Percentiles rank a stretch among this genome's conserved stretches.
These are phyloP conservation scores for Diaporthe citriasiana DNA, from an alignment of 2,329 filamentous ascomycete genomes.

Conservation along the genomic window DNA sequence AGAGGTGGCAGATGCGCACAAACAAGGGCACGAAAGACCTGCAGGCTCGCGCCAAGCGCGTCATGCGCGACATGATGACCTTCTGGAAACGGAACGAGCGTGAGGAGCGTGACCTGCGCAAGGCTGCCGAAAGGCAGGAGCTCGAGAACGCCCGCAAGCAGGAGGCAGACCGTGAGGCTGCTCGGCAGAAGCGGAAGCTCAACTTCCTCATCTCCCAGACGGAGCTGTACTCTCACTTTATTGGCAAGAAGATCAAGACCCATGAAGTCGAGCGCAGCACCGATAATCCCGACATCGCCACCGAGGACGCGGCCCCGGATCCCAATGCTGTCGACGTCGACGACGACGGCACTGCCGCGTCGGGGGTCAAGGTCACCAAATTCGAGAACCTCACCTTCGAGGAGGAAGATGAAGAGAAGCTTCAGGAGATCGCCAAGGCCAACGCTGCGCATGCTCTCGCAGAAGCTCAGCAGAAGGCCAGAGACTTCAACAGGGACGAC, in stretches of 20 bases:
- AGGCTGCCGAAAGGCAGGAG: slow-evolving; percentile 95
- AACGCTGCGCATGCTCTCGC: slow-evolving; percentile 97
- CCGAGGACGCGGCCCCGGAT: slow-evolving; percentile 59
- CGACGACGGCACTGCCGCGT: slow-evolving; percentile 66
- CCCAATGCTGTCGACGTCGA: slow-evolving; percentile 62
- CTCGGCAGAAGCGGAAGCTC: slow-evolving; percentile 97
- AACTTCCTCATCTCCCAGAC: slow-evolving; percentile 99
- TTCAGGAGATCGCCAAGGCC: slow-evolving; percentile 88
- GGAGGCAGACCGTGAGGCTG: slow-evolving; percentile 96
- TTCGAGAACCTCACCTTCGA: slow-evolving; percentile 98
- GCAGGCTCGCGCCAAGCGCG: slow-evolving; percentile 94
- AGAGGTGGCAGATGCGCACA: slow-evolving; percentile 95
- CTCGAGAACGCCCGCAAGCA: slow-evolving; percentile 96
- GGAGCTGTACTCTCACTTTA: slow-evolving; percentile 98
- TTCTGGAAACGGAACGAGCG: slow-evolving; percentile 99
- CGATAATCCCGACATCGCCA: slow-evolving; percentile 80
- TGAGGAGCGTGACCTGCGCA: slow-evolving; percentile 93
- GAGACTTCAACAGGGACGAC: slow-evolving; percentile 87
- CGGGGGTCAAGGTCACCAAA: slow-evolving; percentile 81
- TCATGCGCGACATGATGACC: slow-evolving; percentile 99
- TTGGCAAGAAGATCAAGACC: slow-evolving; percentile 99
- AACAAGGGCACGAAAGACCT: slow-evolving; percentile 99
- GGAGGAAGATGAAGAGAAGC: slow-evolving; percentile 87
- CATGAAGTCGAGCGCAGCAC: slow-evolving; percentile 93
- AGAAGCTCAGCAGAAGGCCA: slow-evolving; percentile 92